A percentile compares a stretch with the other conserved stretches of the same genome.
These are phyloP conservation scores for Leishmania tropica DNA, from an alignment of 208 protist species.

Conservation along the genomic window DNA sequence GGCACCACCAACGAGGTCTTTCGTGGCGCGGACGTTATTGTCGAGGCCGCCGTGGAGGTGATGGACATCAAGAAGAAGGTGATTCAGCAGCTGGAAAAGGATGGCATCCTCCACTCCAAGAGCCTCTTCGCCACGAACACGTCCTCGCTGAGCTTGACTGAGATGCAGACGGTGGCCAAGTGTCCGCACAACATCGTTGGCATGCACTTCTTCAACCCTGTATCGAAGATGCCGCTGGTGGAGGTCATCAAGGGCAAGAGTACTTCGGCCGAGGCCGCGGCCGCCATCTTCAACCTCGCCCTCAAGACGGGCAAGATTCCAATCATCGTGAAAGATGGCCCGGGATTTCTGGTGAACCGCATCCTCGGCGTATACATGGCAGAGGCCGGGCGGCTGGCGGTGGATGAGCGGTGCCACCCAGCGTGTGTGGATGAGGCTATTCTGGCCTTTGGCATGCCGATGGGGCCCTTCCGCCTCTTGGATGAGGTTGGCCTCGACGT, in stretches of 20 bases:
- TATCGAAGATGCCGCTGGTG: constrained; percentile 93
- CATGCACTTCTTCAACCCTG: constrained; percentile 96
- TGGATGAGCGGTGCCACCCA: constrained; percentile 61
- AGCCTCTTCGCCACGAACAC: constrained; percentile 94
- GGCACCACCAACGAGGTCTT: constrained; percentile 62
- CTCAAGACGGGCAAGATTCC: constrained; percentile 91
- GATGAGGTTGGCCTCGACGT: constrained; percentile 95
- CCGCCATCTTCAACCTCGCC: constrained; percentile 74
- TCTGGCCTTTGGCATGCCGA: constrained; percentile 90
- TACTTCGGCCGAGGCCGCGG: constrained; percentile 76
- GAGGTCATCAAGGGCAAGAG: constrained; percentile 91
- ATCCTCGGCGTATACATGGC: constrained; percentile 90
- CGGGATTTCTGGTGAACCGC: constrained; percentile 88
- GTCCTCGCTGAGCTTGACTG: constrained; percentile 89
- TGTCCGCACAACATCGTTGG: constrained; percentile 87
- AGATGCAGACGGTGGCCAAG: constrained; percentile 80
- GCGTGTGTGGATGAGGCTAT: constrained; percentile 76
- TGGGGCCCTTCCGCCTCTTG: constrained; percentile 90
- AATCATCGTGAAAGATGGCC: constrained; percentile 90
- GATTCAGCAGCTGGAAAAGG: constrained; percentile 77
- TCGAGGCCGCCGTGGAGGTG: constrained; percentile 94
- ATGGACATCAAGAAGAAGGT: constrained; percentile 94
- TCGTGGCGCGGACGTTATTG: constrained; percentile 72
- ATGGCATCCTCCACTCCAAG: constrained; percentile 51
- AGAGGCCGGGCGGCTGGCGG: constrained; percentile 67